Base-by-base conservation (phyloP, 2,329 filamentous ascomycete species). In the Boeremia exigua region DNA sequence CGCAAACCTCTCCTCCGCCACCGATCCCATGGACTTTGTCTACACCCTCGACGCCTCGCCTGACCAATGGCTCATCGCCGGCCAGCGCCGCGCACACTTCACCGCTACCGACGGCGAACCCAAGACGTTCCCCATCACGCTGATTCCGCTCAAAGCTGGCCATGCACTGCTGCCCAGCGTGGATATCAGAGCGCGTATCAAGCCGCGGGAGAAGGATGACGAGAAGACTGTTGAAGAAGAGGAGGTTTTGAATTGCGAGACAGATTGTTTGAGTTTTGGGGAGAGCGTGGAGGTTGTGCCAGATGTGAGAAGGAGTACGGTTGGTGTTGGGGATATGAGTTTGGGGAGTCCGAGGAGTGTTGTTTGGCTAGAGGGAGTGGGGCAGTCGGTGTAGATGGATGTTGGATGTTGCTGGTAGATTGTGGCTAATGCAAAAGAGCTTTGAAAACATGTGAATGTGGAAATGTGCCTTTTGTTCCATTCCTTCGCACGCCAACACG, bases 51-150 rank as follows among this genome's bases (percentile, higher is more conserved):
- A 86, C 12, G 88, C 88, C 0, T 85, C 87, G 14, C 78, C 84
- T 2, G 92, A 94, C 34, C 82, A 85, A 0, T 98, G 94, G 94
- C 84, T 97, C 1, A 79, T 98, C 3, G 93, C 92, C 19, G 94
- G 93, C 0, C 86, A 89, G 38, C 84, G 90, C 44, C 89, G 91
- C 61, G 90, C 89, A 0, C 90, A 91, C 68, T 96, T 96, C 67
- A 83, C 83, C 6, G 86, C 75, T 3, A 61, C 49, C 4, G 75
- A 85, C 60, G 78, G 77, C 39, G 80, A 85, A 54, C 68, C 69
- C 4, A 72, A 67, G 25, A 76, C 73, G 4, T 87, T 96, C 60
- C 84, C 87, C 0, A 77, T 98, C 7, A 80, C 96, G 48, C 79
- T 98, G 9, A 86, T 98, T 11, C 92, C 95, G 0, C 82, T 96